Base-by-base conservation (phyloP, 202 grass and related monocot genomes). In the Zoysia matrella region DNA sequence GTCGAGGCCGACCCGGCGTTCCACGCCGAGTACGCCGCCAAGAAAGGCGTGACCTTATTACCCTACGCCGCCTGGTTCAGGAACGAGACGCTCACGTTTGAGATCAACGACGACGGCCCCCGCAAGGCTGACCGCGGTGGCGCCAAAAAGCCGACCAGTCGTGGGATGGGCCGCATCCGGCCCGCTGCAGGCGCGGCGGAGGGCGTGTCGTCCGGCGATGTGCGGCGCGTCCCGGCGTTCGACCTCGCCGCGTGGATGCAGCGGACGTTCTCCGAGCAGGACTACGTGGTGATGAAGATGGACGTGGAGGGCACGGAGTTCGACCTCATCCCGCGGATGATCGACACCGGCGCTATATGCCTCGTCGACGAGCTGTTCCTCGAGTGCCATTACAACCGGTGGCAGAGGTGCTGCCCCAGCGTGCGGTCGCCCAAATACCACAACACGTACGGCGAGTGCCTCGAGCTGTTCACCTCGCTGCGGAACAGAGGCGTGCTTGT, bases 371-470 rank as follows among this genome's bases (percentile, higher is more conserved):
- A 22, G 22, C 22, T 22, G 22, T 22, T 22, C 22, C 22, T 22
- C 22, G 95, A 98, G 85, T 98, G 95, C 80, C 95, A 98, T 53
- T 98, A 98, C 83, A 95, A 98, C 63, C 77, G 95, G 73, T 98
- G 92, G 95, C 95, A 98, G 54, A 90, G 56, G 67, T 98, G 95
- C 77, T 95, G 95, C 76, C 90, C 85, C 2, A 92, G 95, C 4
- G 88, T 76, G 87, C 80, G 95, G 22, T 93, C 92, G 5, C 92
- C 95, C 18, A 98, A 98, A 80, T 98, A 98, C 75, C 44, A 51
- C 18, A 90, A 92, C 74, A 95, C 93, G 3, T 99, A 99, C 10
- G 83, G 73, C 12, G 71, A 99, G 30, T 99, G 96, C 55, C 63
- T 99, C 18, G 71, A 90, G 75, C 79, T 99, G 62, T 95, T 99